Evolutionary conservation across 2,329 filamentous ascomycete genomes (phyloP).

Genomic region (Mycogone perniciosa): DNA sequence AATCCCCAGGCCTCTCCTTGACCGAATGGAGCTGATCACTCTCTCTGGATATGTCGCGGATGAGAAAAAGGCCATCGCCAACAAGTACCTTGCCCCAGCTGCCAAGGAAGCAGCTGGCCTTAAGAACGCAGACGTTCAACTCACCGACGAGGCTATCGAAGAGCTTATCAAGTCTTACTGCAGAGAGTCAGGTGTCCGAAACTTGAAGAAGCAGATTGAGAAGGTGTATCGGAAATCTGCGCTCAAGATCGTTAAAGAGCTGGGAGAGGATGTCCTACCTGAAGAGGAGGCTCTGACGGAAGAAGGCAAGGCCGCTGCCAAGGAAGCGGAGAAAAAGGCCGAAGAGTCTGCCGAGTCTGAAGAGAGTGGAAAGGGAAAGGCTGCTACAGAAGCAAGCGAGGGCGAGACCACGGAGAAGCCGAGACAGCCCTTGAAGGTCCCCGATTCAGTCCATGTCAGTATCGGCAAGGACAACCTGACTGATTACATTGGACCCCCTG

Average conservation of each 20-base stretch:
- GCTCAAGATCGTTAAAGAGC: conserved; percentile 90
- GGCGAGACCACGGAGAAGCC: conserved; percentile 55
- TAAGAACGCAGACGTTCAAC: conserved; percentile 81
- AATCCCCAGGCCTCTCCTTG: conserved; percentile 85
- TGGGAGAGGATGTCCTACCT: conserved; percentile 76
- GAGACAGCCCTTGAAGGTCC: conserved; percentile 72
- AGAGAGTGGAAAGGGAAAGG: conserved; percentile 17
- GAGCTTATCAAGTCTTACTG: conserved; percentile 99
- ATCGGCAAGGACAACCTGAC: conserved; percentile 88
- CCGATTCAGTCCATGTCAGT: conserved; percentile 75
- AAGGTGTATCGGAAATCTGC: conserved; percentile 98
- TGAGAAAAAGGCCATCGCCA: conserved; percentile 98
- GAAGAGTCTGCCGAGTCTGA: conserved; percentile 29
- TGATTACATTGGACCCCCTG: conserved; percentile 91
- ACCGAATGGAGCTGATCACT: conserved; percentile 96
- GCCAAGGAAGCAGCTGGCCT: conserved; percentile 92
- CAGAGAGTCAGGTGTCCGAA: conserved; percentile 92
- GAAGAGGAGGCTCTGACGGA: conserved; percentile 79
- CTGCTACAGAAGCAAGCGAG: conserved; percentile 29
- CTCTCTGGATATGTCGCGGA: conserved; percentile 95
- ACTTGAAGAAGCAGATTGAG: conserved; percentile 98
- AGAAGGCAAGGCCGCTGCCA: conserved; percentile 72
- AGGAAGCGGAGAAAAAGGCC: conserved; percentile 59
- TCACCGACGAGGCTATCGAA: conserved; percentile 81
- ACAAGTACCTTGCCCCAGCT: conserved; percentile 83